Evolutionary conservation across 1,284 basidiomycete genomes (phyloP).

Genomic region (Pisolithus thermaeus): DNA sequence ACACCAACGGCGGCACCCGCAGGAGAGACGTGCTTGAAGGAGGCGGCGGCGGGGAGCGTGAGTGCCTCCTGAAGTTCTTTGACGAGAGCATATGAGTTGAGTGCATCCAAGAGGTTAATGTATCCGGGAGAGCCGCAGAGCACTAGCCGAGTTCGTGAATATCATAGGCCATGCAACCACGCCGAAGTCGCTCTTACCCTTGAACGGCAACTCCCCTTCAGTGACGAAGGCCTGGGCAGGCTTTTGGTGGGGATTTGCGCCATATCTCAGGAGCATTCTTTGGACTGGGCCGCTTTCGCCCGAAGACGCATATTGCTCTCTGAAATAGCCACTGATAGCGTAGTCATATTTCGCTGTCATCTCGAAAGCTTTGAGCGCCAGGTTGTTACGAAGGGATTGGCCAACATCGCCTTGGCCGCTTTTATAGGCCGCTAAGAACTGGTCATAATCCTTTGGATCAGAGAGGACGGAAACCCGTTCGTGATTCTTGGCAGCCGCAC

Average conservation of each 20-base stretch:
- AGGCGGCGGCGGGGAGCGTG: constrained; percentile 89
- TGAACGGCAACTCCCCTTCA: constrained; percentile 89
- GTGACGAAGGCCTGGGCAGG: constrained; percentile 96
- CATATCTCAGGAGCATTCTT: constrained; percentile 87
- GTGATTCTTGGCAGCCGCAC: constrained; percentile 99
- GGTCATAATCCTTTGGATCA: constrained; percentile 89
- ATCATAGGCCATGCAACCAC: constrained; percentile 1
- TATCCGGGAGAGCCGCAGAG: constrained; percentile 95
- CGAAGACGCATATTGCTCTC: constrained; percentile 89
- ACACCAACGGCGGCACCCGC: constrained; percentile 93
- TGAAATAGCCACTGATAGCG: constrained; percentile 95
- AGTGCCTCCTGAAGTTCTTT: constrained; percentile 88
- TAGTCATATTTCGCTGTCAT: constrained; percentile 94
- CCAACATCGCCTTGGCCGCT: constrained; percentile 65
- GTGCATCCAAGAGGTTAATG: constrained; percentile 97
- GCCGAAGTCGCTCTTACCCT: constrained; percentile 47
- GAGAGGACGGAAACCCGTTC: constrained; percentile 89
- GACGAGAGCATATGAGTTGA: constrained; percentile 97
- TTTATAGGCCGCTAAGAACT: constrained; percentile 77
- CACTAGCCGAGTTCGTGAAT: constrained; percentile 39
- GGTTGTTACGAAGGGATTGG: constrained; percentile 65
- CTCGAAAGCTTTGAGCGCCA: constrained; percentile 97
- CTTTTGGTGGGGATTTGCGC: constrained; percentile 98
- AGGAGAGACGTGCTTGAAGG: constrained; percentile 99
- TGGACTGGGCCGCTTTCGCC: constrained; percentile 72